Evolutionary conservation across 768 basidiomycete species (phyloP).

Genomic region (Podaxis sp.): DNA sequence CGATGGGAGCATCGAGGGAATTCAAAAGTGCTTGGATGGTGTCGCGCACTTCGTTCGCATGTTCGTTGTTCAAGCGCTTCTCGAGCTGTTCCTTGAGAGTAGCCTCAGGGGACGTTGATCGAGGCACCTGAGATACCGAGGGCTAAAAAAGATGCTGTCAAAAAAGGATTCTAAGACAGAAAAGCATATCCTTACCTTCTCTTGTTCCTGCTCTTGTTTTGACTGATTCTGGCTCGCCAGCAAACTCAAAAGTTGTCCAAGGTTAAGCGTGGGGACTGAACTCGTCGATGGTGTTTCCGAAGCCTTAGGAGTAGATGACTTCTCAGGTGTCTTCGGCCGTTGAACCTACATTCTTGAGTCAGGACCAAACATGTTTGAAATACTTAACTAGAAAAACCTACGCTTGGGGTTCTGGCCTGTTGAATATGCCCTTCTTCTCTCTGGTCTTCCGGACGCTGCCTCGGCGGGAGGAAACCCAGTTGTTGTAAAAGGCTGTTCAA

Average conservation of each 20-base stretch:
- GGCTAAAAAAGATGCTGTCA: not conserved
- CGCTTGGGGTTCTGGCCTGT: not conserved
- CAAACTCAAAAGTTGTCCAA: not conserved
- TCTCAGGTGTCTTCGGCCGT: not conserved
- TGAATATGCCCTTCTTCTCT: not conserved
- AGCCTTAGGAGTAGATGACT: not conserved
- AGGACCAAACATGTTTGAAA: not conserved
- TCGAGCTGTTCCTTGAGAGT: slow-evolving; percentile 28
- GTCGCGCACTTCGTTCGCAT: slow-evolving; percentile 30
- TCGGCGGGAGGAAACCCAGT: not conserved
- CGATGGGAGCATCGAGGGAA: slow-evolving; percentile 23
- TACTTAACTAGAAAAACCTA: not conserved
- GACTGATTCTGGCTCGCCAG: not conserved
- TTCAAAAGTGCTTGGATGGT: slow-evolving; percentile 36
- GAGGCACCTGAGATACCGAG: not conserved
- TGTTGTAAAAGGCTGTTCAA: not conserved
- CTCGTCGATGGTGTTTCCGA: not conserved
- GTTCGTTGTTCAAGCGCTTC: slow-evolving; percentile 25
- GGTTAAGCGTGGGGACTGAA: not conserved
- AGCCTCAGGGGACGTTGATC: not conserved
- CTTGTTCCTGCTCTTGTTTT: not conserved
- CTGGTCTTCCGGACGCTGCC: not conserved
- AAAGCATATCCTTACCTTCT: not conserved
- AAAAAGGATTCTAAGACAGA: not conserved
- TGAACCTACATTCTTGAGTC: not conserved